Evolutionary conservation across 495 filamentous ascomycete genomes (phyloP), one percentile per base, ranked within the genome.

Genomic region (Penicillium bialowiezense): DNA sequence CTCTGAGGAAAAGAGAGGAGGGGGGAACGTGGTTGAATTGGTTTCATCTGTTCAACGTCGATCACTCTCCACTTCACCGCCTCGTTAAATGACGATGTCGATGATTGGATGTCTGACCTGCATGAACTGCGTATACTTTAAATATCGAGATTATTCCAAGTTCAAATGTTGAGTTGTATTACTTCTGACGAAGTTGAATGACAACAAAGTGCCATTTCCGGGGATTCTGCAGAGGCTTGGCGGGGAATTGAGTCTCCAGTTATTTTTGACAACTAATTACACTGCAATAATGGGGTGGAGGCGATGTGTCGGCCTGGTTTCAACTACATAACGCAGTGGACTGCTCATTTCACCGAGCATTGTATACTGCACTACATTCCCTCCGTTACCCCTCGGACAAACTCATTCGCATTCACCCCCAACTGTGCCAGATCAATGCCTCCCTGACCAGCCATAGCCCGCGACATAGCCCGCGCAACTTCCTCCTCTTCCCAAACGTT

Each of bases 401-500:
- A 74, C 13, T 74, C 67, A 41, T 65, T 60, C n/a, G 69, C 73
- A 59, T 44, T 65, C 31, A 68, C 62, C 10, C 73, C 74, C 51
- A 82, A 48, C 53, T 68, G 64, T 7, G 58, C 67, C 49, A 82
- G 44, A 66, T 84, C 74, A 21, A 82, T 56, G 7, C 71, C 72
- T 46, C 61, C 64, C 13, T 71, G 63, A 2, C 71, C 72, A 15
- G 66, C 68, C 69, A 81, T 67, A 26, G 68, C 74, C 43, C 59
- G 58, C 32, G 76, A 75, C 61, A 80, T 74, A 36, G 73, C 75
- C 46, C 72, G 68, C 56, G 76, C 68, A 35, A 84, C 80, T 55
- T 82, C 79, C 48, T 75, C 68, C 51, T 82, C 73, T 52, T 81
- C 77, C 73, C 73, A 76, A 47, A 76, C 63, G 41, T 67, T 71